Base-by-base conservation (phyloP, 805 yeast species). In the Ogataea methylovora region DNA sequence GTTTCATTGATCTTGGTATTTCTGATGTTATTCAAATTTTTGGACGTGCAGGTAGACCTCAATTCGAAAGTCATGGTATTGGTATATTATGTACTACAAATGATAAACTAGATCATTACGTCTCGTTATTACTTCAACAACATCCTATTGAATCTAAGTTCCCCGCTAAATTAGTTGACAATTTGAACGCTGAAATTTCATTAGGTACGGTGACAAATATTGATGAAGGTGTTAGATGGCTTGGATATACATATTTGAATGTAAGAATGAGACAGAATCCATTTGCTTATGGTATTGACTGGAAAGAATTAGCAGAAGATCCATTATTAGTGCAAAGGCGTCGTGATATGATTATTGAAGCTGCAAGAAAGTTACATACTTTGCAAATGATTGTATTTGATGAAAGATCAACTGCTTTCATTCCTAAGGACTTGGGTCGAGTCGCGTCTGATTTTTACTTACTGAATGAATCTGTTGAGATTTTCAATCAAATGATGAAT, bases 41-140 rank as follows among this genome's bases (percentile, higher is more conserved):
- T 62, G 99, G 99, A 47, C 83, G 99, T 65, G 98, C 98, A 19
- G 99, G 99, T 61, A 77, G 99, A 60, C 99, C 99, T 1, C 98
- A 94, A 48, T 92, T 76, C 58, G 95, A 90, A 46, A 75, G 75
- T 37, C 80, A 72, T 51, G 99, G 98, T 68, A 84, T 90, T 3
- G 97, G 97, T 65, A 77, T 87, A 17, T 61, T 92, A 31, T 79
- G 92, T 54, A 92, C 98, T 0, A 69, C 94, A 0, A 67, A 70
- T 38, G 97, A 90, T 48, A 65, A 74, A 32, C 59, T 94, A 19
- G 94, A 85, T 47, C 95, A 87, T 46, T 92, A 90, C 49, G 74
- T 94, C n/a, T 76, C 92, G 1, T 65, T 88, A 15, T 69, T 92
- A 17, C 79, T 95, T 0, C 95, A 94, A 41, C 98, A 92, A 51